These are phyloP conservation scores for Fusarium fracticaudum DNA, from an alignment of 2,329 filamentous ascomycete species.

Conservation along the genomic window DNA sequence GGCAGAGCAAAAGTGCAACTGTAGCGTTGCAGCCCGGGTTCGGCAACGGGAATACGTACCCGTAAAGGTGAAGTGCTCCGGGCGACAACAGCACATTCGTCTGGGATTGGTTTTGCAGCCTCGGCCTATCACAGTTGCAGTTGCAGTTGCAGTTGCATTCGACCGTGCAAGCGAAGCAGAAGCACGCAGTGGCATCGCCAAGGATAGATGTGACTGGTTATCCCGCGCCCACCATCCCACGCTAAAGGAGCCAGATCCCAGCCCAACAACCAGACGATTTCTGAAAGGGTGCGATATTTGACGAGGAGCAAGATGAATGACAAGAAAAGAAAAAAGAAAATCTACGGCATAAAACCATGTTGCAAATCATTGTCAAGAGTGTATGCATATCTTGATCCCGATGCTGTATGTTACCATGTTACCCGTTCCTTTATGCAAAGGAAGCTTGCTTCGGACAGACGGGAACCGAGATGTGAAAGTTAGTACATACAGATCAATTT, in stretches of 20 bases:
- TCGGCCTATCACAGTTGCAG: slow-evolving; percentile 22
- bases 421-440: neutral
- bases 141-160: slow-evolving; percentile 5
- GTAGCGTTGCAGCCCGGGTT: slow-evolving; percentile 25
- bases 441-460: neutral
- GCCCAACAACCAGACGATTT: slow-evolving; percentile 9
- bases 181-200: slow-evolving; percentile 27
- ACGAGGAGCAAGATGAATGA: slow-evolving; percentile 4
- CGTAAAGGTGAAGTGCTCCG: slow-evolving; percentile 30
- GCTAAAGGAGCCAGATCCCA: slow-evolving; percentile 11
- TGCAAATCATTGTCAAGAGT: neutral
- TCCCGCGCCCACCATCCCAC: slow-evolving; percentile 15
- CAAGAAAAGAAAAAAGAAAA: neutral
- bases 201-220: slow-evolving; percentile 23
- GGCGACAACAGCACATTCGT: slow-evolving; percentile 17
- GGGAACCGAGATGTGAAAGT: slow-evolving; percentile 6
- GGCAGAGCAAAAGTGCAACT: slow-evolving; percentile 13
- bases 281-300: neutral
- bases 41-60: slow-evolving; percentile 31
- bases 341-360: slow-evolving; percentile 10
- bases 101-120: slow-evolving; percentile 11
- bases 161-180: slow-evolving; percentile 10
- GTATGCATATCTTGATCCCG: neutral
- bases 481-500: slow-evolving; percentile 1
- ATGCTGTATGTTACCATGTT: neutral